Conservation (phyloP, 2,329 filamentous ascomycete species). For the Ceratocystis ficicola region DNA sequence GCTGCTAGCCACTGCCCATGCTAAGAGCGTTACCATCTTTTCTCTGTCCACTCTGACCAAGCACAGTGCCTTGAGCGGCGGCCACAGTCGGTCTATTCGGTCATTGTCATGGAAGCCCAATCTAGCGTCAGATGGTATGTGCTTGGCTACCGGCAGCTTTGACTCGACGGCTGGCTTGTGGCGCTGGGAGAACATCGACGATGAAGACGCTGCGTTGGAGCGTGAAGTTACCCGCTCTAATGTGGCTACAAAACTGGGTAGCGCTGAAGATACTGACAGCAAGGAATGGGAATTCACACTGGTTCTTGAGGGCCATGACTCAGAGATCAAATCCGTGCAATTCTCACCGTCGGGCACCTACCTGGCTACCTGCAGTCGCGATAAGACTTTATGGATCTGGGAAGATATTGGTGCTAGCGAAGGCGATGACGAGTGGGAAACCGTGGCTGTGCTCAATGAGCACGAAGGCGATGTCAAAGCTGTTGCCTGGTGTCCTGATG, state of each 20-base stretch:
- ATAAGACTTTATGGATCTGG: conserved; percentile 98
- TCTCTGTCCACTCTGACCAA: conserved; percentile 69
- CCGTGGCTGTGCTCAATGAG: conserved; percentile 84
- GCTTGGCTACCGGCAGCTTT: conserved; percentile 85
- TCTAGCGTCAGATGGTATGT: conserved; percentile 48
- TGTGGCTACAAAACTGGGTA: conserved; percentile 22
- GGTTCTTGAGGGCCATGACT: conserved; percentile 88
- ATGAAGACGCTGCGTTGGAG: conserved; percentile 20
- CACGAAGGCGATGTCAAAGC: conserved; percentile 93
- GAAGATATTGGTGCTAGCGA: conserved; percentile 66
- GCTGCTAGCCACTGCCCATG: conserved; percentile 76
- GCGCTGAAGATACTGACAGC: conserved; percentile 28
- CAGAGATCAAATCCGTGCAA: conserved; percentile 71
- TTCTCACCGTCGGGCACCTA: conserved; percentile 65
- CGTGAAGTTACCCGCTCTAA: conserved; percentile 23
- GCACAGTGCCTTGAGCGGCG: conserved; percentile 68
- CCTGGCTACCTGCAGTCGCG: conserved; percentile 78
- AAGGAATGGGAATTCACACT: conserved; percentile 90
- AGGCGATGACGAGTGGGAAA: conserved; percentile 92
- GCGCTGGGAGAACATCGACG: conserved; percentile 43
- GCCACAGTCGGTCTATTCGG: conserved; percentile 83
- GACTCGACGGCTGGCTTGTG: conserved; percentile 82
- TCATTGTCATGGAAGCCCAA: conserved; percentile 78
- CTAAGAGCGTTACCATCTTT: conserved; percentile 80
- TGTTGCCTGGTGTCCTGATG: conserved; percentile 77